A percentile compares a stretch with the other conserved stretches of the same genome.
These are phyloP conservation scores for Boletus subparvulus DNA, from an alignment of 768 basidiomycete species.

Conservation along the genomic window DNA sequence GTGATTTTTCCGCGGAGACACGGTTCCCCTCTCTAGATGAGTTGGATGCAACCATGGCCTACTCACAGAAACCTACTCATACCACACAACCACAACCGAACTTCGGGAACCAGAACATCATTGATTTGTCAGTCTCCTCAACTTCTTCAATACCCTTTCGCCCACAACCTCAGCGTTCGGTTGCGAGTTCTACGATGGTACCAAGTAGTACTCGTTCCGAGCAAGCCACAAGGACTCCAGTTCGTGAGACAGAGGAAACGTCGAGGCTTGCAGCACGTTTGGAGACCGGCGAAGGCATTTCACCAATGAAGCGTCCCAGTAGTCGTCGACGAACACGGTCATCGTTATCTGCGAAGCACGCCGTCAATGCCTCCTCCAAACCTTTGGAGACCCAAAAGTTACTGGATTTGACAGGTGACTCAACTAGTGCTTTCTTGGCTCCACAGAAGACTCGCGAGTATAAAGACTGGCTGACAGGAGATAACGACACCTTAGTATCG, in stretches of 20 bases:
- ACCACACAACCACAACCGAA: conserved; percentile 16
- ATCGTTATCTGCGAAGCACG: conserved; percentile 49
- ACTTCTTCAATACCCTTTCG: conserved; percentile 24
- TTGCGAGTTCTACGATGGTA: conserved; percentile 7
- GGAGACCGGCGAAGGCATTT: conserved; percentile 17
- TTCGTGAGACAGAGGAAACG: conserved; percentile 40
- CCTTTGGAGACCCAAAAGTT: conserved; percentile 22
- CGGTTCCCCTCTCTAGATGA: conserved; percentile 89
- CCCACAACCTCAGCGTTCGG: conserved; percentile 19
- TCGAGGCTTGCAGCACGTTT: conserved; percentile 7
- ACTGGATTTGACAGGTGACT: conserved; percentile 16
- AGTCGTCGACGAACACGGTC: conserved; percentile 37
- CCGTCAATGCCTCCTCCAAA: conserved; percentile 49
- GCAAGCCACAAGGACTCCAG: conserved; percentile 53
- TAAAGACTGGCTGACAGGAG: conserved; percentile 77
- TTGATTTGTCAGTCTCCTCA: conserved; percentile 24
- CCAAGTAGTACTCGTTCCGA: conserved; percentile 52
- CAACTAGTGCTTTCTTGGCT: conserved; percentile 5
- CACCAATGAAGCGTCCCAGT: conserved; percentile 17
- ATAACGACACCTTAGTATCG: conserved; percentile 41
- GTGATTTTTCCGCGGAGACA: conserved; percentile 57
- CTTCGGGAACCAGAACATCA: conserved; percentile 14
- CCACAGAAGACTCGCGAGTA: conserved; percentile 32
- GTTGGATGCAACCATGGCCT: conserved; percentile 57
- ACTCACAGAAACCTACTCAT: conserved; percentile 24